Evolutionary conservation across 176 grass and related monocot species (phyloP).

Genomic region (Carex pumila): DNA sequence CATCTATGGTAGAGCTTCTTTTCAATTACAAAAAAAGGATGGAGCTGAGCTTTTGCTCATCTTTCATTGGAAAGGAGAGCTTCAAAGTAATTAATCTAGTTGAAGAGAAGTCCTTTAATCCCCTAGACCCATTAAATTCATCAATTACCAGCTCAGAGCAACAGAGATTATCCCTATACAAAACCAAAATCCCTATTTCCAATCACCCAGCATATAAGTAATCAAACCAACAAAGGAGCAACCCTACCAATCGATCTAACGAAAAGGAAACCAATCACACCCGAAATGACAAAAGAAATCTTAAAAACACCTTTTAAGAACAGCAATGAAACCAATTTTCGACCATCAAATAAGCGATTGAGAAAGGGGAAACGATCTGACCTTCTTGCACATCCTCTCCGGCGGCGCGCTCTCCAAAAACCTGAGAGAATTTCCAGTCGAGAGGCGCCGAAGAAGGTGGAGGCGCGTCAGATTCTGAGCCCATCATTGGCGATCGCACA

Average conservation of each 20-base stretch:
- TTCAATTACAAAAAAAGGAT: background rate
- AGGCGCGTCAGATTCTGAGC: conserved; percentile 17
- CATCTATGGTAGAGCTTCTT: background rate
- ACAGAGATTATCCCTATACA: background rate
- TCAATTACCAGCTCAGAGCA: background rate
- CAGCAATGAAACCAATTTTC: conserved; percentile 15
- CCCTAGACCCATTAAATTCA: background rate
- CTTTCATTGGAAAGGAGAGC: background rate
- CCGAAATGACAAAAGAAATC: background rate
- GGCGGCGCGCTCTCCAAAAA: conserved; percentile 68
- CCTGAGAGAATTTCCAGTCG: conserved; percentile 86
- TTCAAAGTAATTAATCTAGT: background rate
- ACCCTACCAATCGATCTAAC: background rate
- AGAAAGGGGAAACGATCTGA: conserved; percentile 28
- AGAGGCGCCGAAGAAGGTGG: conserved; percentile 15
- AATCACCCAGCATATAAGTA: background rate
- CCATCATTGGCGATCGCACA: conserved; percentile 28
- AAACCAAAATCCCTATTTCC: background rate
- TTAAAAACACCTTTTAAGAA: conserved; percentile 30
- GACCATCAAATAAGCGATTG: background rate
- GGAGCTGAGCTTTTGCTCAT: background rate
- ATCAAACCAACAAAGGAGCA: background rate
- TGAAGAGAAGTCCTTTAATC: background rate
- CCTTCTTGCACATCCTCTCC: conserved; percentile 87
- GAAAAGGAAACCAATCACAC: background rate